Conservation (phyloP, 2,329 filamentous ascomycete species). For the Fusarium pininemorale region DNA sequence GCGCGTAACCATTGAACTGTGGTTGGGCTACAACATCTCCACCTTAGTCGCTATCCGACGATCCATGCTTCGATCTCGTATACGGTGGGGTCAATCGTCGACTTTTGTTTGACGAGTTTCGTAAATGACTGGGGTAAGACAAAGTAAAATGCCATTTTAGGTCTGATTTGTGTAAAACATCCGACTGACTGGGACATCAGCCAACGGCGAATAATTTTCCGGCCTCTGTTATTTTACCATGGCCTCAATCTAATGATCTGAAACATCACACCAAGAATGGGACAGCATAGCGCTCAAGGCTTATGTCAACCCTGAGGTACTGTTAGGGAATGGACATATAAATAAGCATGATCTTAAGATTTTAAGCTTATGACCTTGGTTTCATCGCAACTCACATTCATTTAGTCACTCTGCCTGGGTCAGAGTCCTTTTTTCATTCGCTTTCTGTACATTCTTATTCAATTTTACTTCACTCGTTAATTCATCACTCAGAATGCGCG, state of each 20-base stretch:
- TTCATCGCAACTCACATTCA: not conserved
- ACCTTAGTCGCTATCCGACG: not conserved
- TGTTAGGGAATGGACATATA: fast-evolving
- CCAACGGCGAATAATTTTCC: not conserved
- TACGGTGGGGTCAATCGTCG: fast-evolving
- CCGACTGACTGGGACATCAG: not conserved
- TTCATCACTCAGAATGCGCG: not conserved
- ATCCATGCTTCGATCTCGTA: not conserved
- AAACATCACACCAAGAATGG: not conserved
- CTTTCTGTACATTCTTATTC: not conserved
- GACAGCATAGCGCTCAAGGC: not conserved
- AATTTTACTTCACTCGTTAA: too few relatives aligned
- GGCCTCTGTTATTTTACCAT: not conserved
- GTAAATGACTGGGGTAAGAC: not conserved
- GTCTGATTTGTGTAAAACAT: not conserved
- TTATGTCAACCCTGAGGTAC: not conserved
- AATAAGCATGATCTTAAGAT: too few relatives aligned
- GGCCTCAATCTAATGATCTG: not conserved
- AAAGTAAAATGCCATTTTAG: not conserved
- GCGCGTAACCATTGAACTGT: not conserved
- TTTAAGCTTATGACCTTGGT: not conserved
- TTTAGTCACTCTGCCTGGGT: conserved; percentile 4
- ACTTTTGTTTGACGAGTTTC: not conserved
- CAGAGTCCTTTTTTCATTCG: not conserved
- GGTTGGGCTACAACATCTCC: not conserved